A percentile compares a stretch with the other conserved stretches of the same genome.
Conservation (phyloP, 805 yeast species). For the Candida railenensis region DNA sequence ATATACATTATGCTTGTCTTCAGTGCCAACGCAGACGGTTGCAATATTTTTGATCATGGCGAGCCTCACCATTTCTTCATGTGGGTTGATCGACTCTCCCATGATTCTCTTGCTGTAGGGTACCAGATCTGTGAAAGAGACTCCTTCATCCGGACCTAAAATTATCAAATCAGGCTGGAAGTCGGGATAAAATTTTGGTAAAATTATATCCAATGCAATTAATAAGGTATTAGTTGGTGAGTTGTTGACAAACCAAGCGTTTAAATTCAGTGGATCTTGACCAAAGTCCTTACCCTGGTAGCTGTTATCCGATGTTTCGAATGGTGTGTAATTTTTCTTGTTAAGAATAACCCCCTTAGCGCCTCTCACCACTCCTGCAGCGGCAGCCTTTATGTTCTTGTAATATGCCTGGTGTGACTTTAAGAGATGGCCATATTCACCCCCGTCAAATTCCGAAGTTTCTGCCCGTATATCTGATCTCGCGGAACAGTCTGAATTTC, state of each 20-base stretch:
- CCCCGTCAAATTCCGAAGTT: slow-evolving; percentile 21
- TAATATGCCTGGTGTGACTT: slow-evolving; percentile 30
- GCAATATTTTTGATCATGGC: slow-evolving; percentile 17
- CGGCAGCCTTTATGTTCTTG: slow-evolving; percentile 13
- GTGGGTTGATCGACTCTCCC: slow-evolving; percentile 7
- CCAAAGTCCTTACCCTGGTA: slow-evolving; percentile 20
- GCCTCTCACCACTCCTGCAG: slow-evolving; percentile 10
- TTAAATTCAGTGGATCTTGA: slow-evolving; percentile 31
- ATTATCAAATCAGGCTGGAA: slow-evolving; percentile 32
- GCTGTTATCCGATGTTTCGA: background rate
- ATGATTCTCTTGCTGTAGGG: slow-evolving; percentile 4
- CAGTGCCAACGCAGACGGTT: slow-evolving; percentile 21
- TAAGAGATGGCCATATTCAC: slow-evolving; percentile 34
- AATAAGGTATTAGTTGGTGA: slow-evolving; percentile 23
- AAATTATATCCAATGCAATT: slow-evolving; percentile 23
- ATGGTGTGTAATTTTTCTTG: slow-evolving; percentile 2
- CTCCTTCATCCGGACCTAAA: slow-evolving; percentile 34
- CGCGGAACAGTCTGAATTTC: background rate
- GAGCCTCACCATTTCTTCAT: slow-evolving; percentile 17
- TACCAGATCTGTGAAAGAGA: slow-evolving; percentile 9
- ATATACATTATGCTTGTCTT: slow-evolving; percentile 28
- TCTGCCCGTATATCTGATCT: background rate
- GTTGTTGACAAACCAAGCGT: slow-evolving; percentile 34
- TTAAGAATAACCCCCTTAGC: slow-evolving; percentile 19
- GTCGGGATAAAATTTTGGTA: slow-evolving; percentile 22